Conservation (phyloP, 768 basidiomycete genomes). For the Suillus bovinus region DNA sequence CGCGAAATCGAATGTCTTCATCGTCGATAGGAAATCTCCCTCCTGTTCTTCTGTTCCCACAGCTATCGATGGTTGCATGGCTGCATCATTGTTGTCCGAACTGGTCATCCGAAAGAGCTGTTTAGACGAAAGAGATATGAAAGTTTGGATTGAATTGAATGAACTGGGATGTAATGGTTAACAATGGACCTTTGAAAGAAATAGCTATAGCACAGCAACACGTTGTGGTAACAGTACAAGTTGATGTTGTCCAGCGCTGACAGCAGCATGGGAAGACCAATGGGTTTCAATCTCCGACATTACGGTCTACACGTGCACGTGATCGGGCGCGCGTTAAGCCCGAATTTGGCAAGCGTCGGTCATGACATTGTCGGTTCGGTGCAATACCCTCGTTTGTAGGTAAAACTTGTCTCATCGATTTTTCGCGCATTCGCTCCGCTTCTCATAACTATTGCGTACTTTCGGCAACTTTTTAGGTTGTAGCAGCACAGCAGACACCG, state of each 20-base stretch:
- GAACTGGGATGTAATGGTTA: background rate
- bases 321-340: slow-evolving; percentile 13
- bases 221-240: slow-evolving; percentile 31
- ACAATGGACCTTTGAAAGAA: slow-evolving; percentile 2
- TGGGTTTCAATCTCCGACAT: slow-evolving; percentile 16
- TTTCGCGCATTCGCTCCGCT: background rate
- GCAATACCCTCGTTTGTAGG: slow-evolving; percentile 3
- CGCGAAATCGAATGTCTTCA: slow-evolving; percentile 1
- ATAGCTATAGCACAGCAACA: slow-evolving; percentile 9
- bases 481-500: background rate
- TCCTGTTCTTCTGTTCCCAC: slow-evolving; percentile 10
- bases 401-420: background rate
- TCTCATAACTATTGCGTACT: background rate
- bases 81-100: slow-evolving; percentile 14
- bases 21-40: slow-evolving; percentile 1
- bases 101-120: slow-evolving; percentile 18
- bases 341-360: slow-evolving; percentile 5
- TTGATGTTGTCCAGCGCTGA: slow-evolving; percentile 14
- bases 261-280: slow-evolving; percentile 24
- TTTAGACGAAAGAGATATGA: slow-evolving; percentile 3
- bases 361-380: background rate
- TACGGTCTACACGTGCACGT: slow-evolving; percentile 17
- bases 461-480: background rate
- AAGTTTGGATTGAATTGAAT: background rate
- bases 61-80: slow-evolving; percentile 4